A percentile compares a stretch with the other conserved stretches of the same genome.
phyloP scores from a whole-genome alignment of 352 stramenopile genomes.

The Phytopythium oedochilum region DNA sequence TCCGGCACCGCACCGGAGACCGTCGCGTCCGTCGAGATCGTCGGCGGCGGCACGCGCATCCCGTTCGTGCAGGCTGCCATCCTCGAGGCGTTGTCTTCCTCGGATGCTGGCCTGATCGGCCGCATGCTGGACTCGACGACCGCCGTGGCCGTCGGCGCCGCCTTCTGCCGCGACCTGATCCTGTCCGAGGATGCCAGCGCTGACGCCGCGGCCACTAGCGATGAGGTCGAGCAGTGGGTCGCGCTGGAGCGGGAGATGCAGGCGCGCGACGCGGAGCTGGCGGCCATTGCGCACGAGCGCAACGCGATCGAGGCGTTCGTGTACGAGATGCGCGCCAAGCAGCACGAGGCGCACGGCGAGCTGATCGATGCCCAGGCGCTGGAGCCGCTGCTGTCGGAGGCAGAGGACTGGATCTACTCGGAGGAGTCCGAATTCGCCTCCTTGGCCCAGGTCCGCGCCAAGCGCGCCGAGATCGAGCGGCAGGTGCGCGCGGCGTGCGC shows the following conservation, averaged over 20 bases:
- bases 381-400: constrained; percentile 68
- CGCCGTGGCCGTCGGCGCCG: constrained; percentile 73
- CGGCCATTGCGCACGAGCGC: constrained; percentile 69
- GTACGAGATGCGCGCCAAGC: constrained; percentile 88
- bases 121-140: constrained; percentile 89
- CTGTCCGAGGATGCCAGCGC: constrained; percentile 5
- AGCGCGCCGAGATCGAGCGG: constrained; percentile 49
- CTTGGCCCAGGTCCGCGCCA: constrained; percentile 41
- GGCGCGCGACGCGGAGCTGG: constrained; percentile 57
- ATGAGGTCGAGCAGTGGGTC: constrained; percentile 29
- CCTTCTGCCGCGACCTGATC: constrained; percentile 33
- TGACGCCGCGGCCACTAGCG: constrained; percentile 16
- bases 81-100: constrained; percentile 37
- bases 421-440: constrained; percentile 79
- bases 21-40: constrained; percentile 81
- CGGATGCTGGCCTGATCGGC: constrained; percentile 46
- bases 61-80: constrained; percentile 80
- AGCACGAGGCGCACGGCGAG: constrained; percentile 54
- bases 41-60: constrained; percentile 88
- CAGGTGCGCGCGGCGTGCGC: constrained; percentile 48
- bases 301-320: constrained; percentile 91
- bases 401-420: constrained; percentile 91
- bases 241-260: constrained; percentile 70
- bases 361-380: constrained; percentile 62
- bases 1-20: constrained; percentile 32